Evolutionary conservation across 2,329 filamentous ascomycete genomes (phyloP).

Genomic region (Fusarium odoratissimum): DNA sequence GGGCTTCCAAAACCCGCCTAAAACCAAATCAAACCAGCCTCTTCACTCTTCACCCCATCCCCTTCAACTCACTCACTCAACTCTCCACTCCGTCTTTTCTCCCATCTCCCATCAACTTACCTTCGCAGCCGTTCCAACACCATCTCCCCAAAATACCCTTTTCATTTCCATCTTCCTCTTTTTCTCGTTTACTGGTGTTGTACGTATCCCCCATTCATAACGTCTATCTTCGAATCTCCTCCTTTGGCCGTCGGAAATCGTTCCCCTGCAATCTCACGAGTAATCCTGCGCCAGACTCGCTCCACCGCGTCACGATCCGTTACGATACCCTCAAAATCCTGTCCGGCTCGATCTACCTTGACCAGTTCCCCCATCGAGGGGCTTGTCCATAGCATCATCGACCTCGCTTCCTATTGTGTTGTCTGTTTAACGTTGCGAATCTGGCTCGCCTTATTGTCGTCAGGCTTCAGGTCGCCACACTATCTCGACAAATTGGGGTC

Average conservation of each 20-base stretch:
- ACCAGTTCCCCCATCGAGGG: constrained; percentile 42
- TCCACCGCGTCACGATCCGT: constrained; percentile 42
- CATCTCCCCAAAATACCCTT: constrained; percentile 31
- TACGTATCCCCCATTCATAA: constrained; percentile 19
- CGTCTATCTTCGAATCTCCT: constrained; percentile 23
- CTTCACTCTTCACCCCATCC: constrained; percentile 33
- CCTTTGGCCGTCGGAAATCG: constrained; percentile 14
- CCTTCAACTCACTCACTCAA: constrained; percentile 10
- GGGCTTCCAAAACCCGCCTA: constrained; percentile 41
- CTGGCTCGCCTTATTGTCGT: constrained; percentile 30
- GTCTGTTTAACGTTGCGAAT: constrained; percentile 14
- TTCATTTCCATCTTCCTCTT: constrained; percentile 31
- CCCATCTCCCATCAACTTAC: constrained; percentile 34
- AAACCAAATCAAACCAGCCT: constrained; percentile 42
- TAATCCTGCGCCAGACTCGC: constrained; percentile 35
- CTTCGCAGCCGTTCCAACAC: constrained; percentile 31
- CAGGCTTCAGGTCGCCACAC: constrained; percentile 39
- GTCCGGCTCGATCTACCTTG: constrained; percentile 34
- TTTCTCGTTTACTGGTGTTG: constrained; percentile 25
- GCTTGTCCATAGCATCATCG: constrained; percentile 35
- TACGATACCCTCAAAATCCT: constrained; percentile 40
- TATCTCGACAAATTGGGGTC: constrained; percentile 35
- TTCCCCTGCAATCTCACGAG: constrained; percentile 33
- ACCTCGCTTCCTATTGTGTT: constrained; percentile 15
- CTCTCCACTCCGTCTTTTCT: constrained; percentile 34